Evolutionary conservation across 805 yeast genomes (phyloP), one percentile per base, ranked within the genome.

Genomic region (Wickerhamiella occidentalis): DNA sequence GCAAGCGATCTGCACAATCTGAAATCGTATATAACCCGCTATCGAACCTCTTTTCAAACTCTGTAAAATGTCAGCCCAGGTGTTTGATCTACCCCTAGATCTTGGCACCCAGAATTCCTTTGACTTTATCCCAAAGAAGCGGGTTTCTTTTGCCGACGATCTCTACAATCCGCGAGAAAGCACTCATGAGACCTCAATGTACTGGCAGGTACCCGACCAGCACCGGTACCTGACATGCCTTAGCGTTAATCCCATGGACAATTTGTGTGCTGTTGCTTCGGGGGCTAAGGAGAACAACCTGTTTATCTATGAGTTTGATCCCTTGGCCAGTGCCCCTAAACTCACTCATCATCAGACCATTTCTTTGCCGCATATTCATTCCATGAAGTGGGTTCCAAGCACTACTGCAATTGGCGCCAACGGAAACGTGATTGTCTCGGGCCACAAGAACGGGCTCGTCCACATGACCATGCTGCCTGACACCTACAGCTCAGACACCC

Each of bases 371-470:
- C 69, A 71, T 50, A 74, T 78, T 46, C 70, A 73, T 58, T 64
- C 76, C 1, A 65, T 77, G 42, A 51, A 60, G 12, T 69, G 73
- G 73, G 65, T 64, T 2, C 60, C 70, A 1, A 64, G 70, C 52
- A 47, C 51, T 17, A 58, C 62, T 8, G 50, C 53, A 13, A 56
- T 61, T 29, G 69, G 68, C 28, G 51, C 55, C n/a, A 56, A 72
- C 49, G 77, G 79, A 66, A 70, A 68, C 69, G 68, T 73, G 9
- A 56, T 69, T 1, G 66, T 68, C 3, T 73, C 94, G 0, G 95
- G 95, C 9, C 92, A 86, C 61, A 74, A 73, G 47, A 76, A 77
- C 51, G 96, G 96, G 1, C 67, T 74, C 49, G 85, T 79, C 0
- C 85, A 88, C 63, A 62, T 87, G 52, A 76, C 85, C 2, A 68